phyloP scores from a whole-genome alignment of 2,329 filamentous ascomycete genomes.

The Ophiosphaerella korrae region DNA sequence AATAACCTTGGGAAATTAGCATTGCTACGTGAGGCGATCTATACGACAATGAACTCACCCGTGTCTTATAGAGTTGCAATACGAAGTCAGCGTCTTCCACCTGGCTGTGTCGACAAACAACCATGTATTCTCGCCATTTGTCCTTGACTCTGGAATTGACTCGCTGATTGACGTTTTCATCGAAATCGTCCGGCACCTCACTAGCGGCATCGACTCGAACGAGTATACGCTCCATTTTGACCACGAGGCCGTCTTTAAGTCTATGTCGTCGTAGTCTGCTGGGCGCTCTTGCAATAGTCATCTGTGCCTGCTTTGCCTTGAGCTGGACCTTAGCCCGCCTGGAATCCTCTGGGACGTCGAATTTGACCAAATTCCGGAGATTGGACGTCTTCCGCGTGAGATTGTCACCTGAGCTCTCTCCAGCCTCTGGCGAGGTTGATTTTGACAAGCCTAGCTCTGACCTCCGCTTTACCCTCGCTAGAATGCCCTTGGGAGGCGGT shows the following conservation, averaged over 20 bases:
- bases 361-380: constrained; percentile 48
- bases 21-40: background rate
- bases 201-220: constrained; percentile 63
- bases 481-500: constrained; percentile 32
- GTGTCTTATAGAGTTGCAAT: constrained; percentile 65
- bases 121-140: constrained; percentile 69
- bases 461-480: constrained; percentile 32
- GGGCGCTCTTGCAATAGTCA: constrained; percentile 42
- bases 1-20: constrained; percentile 53
- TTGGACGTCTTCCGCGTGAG: constrained; percentile 35
- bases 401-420: constrained; percentile 12
- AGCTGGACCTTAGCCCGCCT: constrained; percentile 45
- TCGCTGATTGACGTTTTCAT: constrained; percentile 66
- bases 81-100: constrained; percentile 61
- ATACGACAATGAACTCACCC: constrained; percentile 43
- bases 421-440: constrained; percentile 1
- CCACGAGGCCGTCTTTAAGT: constrained; percentile 62
- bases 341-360: constrained; percentile 50
- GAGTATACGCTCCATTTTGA: constrained; percentile 73
- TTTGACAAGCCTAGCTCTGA: constrained; percentile 31
- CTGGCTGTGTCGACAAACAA: constrained; percentile 64
- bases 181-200: constrained; percentile 63
- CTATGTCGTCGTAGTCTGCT: constrained; percentile 47
- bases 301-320: constrained; percentile 47
- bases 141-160: constrained; percentile 64